Conservation (phyloP, 116 monocot genomes). For the Phalaenopsis hybrid region DNA sequence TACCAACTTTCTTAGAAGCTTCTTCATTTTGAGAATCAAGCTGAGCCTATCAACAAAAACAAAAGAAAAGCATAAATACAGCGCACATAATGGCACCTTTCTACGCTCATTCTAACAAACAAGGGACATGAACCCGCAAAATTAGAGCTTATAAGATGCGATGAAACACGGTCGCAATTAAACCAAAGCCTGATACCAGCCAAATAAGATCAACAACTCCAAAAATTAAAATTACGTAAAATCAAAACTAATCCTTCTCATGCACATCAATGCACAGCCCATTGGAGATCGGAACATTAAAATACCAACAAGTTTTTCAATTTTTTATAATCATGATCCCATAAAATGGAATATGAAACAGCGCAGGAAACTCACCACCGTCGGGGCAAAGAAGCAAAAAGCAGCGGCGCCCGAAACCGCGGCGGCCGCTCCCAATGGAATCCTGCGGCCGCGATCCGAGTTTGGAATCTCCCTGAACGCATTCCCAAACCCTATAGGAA, state of each 20-base stretch:
- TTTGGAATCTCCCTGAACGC: conserved; percentile 23
- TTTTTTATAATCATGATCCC: background rate
- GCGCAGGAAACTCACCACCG: conserved; percentile 18
- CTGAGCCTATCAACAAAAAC: conserved; percentile 32
- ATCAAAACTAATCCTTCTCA: background rate
- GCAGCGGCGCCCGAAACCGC: conserved; percentile 44
- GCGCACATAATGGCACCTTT: background rate
- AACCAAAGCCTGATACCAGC: background rate
- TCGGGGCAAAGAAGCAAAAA: conserved; percentile 33
- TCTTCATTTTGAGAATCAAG: conserved; percentile 42
- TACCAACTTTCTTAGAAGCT: conserved; percentile 47
- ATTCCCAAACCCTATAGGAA: conserved; percentile 13
- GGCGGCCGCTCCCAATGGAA: conserved; percentile 40
- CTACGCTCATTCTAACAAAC: background rate
- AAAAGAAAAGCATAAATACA: background rate
- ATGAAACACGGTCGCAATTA: background rate
- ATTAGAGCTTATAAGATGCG: background rate
- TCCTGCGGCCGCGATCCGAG: conserved; percentile 26
- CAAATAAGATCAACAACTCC: background rate
- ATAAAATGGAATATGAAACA: background rate
- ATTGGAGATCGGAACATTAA: background rate
- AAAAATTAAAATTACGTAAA: background rate
- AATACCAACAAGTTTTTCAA: background rate
- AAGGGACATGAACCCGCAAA: background rate
- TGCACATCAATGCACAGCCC: background rate